Evolutionary conservation across 371 early-diverging fungal species (phyloP).

Genomic region (Cokeromyces recurvatus): DNA sequence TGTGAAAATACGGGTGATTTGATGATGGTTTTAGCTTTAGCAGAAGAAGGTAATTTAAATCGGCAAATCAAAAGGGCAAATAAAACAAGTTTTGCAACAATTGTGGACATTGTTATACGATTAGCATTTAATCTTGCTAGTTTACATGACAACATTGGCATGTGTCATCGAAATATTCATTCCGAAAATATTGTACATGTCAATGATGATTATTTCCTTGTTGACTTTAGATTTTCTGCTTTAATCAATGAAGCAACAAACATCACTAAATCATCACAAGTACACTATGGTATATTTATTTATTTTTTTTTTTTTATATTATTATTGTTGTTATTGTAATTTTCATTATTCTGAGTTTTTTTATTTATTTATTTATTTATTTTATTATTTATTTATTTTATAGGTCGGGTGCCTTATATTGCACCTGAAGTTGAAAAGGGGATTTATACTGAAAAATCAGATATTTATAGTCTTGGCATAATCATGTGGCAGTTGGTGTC

Average conservation of each 20-base stretch:
- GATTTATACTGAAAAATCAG: slow-evolving; percentile 30
- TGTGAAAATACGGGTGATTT: slow-evolving; percentile 38
- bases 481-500: slow-evolving; percentile 44
- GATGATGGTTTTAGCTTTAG: slow-evolving; percentile 32
- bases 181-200: slow-evolving; percentile 27
- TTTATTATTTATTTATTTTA: too few relatives aligned
- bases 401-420: slow-evolving; percentile 39
- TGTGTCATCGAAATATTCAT: slow-evolving; percentile 44
- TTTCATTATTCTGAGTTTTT: too few relatives aligned
- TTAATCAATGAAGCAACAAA: slow-evolving; percentile 28
- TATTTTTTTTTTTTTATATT: neutral
- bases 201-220: slow-evolving; percentile 33
- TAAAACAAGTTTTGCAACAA: slow-evolving; percentile 3
- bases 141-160: slow-evolving; percentile 31
- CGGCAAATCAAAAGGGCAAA: slow-evolving; percentile 15
- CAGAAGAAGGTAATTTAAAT: slow-evolving; percentile 31
- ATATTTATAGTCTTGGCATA: slow-evolving; percentile 36
- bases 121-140: slow-evolving; percentile 34
- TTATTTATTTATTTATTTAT: too few relatives aligned
- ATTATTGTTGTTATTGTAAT: too few relatives aligned
- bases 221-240: slow-evolving; percentile 39
- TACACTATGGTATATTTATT: slow-evolving; percentile 25
- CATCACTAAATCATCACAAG: slow-evolving; percentile 21
- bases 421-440: slow-evolving; percentile 30
- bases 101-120: slow-evolving; percentile 22